These are phyloP conservation scores for Diplocarpon rosae DNA, from an alignment of 2,329 filamentous ascomycete species.

Conservation along the genomic window DNA sequence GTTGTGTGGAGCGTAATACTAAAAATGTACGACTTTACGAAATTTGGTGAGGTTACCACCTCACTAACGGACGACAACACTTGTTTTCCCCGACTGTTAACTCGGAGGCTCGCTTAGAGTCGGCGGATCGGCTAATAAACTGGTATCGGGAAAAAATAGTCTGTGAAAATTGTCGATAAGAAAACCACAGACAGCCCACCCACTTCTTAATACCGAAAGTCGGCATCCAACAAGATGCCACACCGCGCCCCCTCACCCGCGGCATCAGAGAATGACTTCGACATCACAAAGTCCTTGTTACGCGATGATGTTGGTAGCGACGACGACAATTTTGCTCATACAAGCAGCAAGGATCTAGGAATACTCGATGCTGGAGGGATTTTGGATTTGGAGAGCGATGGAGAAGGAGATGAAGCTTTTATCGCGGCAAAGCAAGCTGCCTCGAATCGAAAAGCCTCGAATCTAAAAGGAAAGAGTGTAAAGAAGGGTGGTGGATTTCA, in stretches of 20 bases:
- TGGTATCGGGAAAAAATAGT: neutral
- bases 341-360: constrained; percentile 29
- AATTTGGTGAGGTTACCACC: too few species aligned
- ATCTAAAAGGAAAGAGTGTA: constrained; percentile 71
- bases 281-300: constrained; percentile 74
- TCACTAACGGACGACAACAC: too few species aligned
- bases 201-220: neutral
- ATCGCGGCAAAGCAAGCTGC: constrained; percentile 82
- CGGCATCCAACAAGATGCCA: constrained; percentile 42
- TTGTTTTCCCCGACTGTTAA: too few species aligned
- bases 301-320: constrained; percentile 44
- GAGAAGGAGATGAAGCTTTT: constrained; percentile 72
- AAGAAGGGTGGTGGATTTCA: constrained; percentile 98
- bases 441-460: constrained; percentile 74
- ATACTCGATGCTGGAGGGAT: constrained; percentile 51
- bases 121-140: too few species aligned
- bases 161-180: neutral
- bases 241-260: constrained; percentile 68
- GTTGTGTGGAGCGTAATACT: too few species aligned
- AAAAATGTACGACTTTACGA: too few species aligned
- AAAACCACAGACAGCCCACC: neutral
- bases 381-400: constrained; percentile 45
- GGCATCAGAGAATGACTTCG: constrained; percentile 79
- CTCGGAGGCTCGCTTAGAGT: too few species aligned
- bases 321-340: constrained; percentile 30